phyloP scores from a whole-genome alignment of 1,284 basidiomycete genomes.

The Cronartium quercuum region DNA sequence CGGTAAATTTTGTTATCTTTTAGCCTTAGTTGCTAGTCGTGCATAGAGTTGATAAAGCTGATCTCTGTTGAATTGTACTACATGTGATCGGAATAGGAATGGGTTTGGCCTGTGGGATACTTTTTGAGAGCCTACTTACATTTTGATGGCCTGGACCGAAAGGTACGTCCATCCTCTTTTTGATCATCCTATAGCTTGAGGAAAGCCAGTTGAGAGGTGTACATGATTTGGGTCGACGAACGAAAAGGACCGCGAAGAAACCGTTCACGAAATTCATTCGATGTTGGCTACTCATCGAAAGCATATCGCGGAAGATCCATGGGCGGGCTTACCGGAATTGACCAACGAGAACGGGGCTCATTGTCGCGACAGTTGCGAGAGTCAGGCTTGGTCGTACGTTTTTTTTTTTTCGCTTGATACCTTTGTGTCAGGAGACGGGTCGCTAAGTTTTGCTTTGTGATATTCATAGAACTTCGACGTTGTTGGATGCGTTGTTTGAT shows the following conservation, averaged over 20 bases:
- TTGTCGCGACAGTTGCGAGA: conserved; percentile 78
- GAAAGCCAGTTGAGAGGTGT: too few species aligned
- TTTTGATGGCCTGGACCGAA: conserved; percentile 64
- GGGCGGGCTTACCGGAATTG: conserved; percentile 85
- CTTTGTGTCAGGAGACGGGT: neutral
- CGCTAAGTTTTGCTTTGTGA: neutral
- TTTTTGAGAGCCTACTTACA: conserved; percentile 86
- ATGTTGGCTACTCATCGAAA: conserved; percentile 63
- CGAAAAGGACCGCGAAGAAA: conserved; percentile 61
- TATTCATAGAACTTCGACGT: conserved; percentile 9
- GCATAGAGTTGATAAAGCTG: neutral
- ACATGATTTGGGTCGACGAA: neutral
- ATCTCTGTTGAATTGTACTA: too few species aligned
- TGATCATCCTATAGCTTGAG: neutral
- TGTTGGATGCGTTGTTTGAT: conserved; percentile 28
- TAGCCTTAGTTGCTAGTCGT: neutral
- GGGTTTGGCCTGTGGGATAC: conserved; percentile 58
- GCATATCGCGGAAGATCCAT: conserved; percentile 70
- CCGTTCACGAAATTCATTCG: conserved; percentile 70
- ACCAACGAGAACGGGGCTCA: conserved; percentile 58
- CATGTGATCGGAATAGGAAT: too few species aligned
- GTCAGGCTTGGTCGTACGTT: conserved; percentile 57
- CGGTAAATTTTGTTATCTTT: conserved; percentile 40
- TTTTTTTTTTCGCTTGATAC: neutral
- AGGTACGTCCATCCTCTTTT: conserved; percentile 44